Conservation (phyloP, 164 flowering plant genomes). For the Cinnamomum chago region DNA sequence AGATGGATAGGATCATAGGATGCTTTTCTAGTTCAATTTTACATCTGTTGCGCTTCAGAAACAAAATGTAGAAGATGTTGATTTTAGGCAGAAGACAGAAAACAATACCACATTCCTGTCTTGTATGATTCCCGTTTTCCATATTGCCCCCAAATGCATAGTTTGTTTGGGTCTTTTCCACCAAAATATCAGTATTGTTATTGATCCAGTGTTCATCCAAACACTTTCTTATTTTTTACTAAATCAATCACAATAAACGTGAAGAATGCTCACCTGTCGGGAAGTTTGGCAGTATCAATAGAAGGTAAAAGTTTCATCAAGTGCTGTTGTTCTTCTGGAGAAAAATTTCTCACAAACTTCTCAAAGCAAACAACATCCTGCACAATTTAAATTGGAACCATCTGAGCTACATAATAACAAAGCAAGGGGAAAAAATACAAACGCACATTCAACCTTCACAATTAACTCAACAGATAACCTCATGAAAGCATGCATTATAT, state of each 20-base stretch:
- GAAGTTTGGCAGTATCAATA: slow-evolving; percentile 42
- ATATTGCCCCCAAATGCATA: not conserved
- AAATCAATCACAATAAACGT: not conserved
- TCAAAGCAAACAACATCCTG: slow-evolving; percentile 75
- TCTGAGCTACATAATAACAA: slow-evolving; percentile 12
- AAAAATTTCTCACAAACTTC: slow-evolving; percentile 52
- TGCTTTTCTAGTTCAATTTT: not conserved
- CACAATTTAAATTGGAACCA: slow-evolving; percentile 24
- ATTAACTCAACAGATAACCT: not conserved
- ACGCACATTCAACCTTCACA: not conserved
- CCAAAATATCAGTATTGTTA: not conserved
- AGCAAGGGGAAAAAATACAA: not conserved
- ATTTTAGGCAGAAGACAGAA: not conserved
- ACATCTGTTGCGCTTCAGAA: not conserved
- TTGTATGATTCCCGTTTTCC: not conserved
- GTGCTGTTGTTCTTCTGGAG: slow-evolving; percentile 57
- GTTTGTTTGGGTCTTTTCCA: not conserved
- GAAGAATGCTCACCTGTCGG: slow-evolving; percentile 47
- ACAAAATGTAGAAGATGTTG: not conserved
- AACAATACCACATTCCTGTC: not conserved
- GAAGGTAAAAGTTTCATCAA: slow-evolving; percentile 70
- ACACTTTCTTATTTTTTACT: not conserved
- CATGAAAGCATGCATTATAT: not conserved
- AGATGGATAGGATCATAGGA: not conserved
- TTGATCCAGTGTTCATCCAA: not conserved